Evolutionary conservation across 31 red algal species (phyloP), one percentile per base, ranked within the genome.

Genomic region (Endocladia muricata): DNA sequence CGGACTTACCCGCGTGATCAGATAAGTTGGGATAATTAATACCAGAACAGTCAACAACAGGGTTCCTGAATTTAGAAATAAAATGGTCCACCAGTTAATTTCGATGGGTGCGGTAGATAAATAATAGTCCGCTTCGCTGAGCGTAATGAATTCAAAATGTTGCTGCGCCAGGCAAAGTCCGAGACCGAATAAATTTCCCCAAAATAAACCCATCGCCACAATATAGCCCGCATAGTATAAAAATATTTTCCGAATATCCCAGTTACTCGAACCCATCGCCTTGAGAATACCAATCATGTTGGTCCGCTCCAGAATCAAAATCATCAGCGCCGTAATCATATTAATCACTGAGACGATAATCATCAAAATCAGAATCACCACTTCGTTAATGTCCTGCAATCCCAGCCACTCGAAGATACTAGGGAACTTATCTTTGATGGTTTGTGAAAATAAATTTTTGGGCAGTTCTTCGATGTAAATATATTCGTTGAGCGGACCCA

Each of bases 341-440:
- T 52, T 52, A n/a, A 52, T 52, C 13, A 52, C n/a, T 52, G 47
- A 11, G n/a, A 52, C 47, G n/a, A 52, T 52, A n/a, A 52, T n/a
- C 47, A 52, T 52, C 11, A 52, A n/a, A 52, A 15, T 15, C 47
- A 52, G n/a, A 15, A 52, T 13, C n/a, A 52, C 13, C 13, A 15
- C n/a, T n/a, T 52, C 47, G n/a, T 52, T 52, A n/a, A 52, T 52
- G n/a, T 52, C 47, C 47, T 52, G 47, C n/a, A 52, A n/a, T 52
- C n/a, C 47, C n/a, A 52, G 47, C 47, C 47, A 52, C 47, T 52
- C 47, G 47, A 52, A 52, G 13, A 52, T 52, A 15, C 13, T 15
- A n/a, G 47, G 47, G 47, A 52, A 52, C n/a, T 52, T 52, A n/a
- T 52, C n/a, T 52, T n/a, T 52, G 13, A 52, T 52, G 13, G 47